phyloP scores from a whole-genome alignment of 2,329 filamentous ascomycete species.

The Penicillium corylophilum region DNA sequence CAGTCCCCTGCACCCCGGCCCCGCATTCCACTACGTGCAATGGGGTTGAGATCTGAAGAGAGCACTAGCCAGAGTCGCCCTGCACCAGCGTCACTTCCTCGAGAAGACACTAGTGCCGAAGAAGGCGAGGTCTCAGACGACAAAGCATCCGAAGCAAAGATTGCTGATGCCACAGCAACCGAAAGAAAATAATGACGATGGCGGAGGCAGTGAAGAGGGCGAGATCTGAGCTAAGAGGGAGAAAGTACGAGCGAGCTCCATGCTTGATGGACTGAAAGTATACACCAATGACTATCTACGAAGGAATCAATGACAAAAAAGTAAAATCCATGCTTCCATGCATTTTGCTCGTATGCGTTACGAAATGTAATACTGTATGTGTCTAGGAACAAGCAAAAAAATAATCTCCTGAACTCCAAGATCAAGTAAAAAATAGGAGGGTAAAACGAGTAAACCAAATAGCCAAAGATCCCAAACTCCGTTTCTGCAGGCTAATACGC shows the following conservation, averaged over 20 bases:
- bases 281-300: constrained; percentile 10
- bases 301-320: constrained; percentile 2
- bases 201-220: constrained; percentile 45
- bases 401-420: not conserved
- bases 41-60: constrained; percentile 5
- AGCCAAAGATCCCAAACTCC: not conserved
- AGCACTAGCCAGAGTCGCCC: not conserved
- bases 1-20: constrained; percentile 12
- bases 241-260: not conserved
- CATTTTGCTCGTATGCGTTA: not conserved
- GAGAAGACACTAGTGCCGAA: constrained; percentile 17
- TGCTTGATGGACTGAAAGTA: not conserved
- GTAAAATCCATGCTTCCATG: not conserved
- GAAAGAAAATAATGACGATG: constrained; percentile 23
- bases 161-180: constrained; percentile 2
- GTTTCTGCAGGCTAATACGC: constrained; percentile 10
- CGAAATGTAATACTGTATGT: not conserved
- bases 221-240: constrained; percentile 33
- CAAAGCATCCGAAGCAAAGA: constrained; percentile 10
- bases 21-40: constrained; percentile 20
- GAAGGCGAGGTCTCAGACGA: constrained; percentile 21
- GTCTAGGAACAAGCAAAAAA: not conserved
- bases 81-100: not conserved
- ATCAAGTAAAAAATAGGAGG: not conserved
- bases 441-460: not conserved